A percentile compares a stretch with the other conserved stretches of the same genome.
Evolutionary conservation across 352 stramenopile genomes (phyloP).

Genomic region (Phytophthora sp.): DNA sequence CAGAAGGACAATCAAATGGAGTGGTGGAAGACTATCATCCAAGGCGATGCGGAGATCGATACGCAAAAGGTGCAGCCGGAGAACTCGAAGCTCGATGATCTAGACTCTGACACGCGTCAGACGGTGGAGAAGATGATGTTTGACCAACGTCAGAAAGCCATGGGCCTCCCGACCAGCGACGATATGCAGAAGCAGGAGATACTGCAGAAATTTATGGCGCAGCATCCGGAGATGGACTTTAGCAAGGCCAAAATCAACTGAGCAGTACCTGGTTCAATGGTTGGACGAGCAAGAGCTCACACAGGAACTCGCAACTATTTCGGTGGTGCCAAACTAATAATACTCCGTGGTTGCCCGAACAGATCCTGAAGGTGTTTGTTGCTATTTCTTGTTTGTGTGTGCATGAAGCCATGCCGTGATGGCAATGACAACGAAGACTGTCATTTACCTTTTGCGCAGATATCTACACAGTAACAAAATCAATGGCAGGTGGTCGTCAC

Average conservation of each 20-base stretch:
- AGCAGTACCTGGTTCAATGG: constrained; percentile 4
- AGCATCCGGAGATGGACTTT: constrained; percentile 99
- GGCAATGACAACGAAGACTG: background rate
- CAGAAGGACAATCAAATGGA: constrained; percentile 99
- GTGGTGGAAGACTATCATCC: constrained; percentile 98
- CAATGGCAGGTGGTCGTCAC: constrained; percentile 34
- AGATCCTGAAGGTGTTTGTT: constrained; percentile 21
- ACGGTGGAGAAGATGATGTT: constrained; percentile 99
- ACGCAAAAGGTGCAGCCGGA: constrained; percentile 98
- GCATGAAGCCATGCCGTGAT: background rate
- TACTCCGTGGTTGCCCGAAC: constrained; percentile 18
- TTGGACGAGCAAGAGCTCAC: too few species aligned
- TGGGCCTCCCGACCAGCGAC: constrained; percentile 96
- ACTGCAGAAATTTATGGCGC: constrained; percentile 99
- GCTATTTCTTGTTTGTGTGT: constrained; percentile 21
- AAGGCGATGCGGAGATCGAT: constrained; percentile 97
- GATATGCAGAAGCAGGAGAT: constrained; percentile 98
- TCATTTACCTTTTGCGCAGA: constrained; percentile 20
- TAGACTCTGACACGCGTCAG: constrained; percentile 98
- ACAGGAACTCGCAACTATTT: constrained; percentile 18
- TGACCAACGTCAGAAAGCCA: constrained; percentile 96
- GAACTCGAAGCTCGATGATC: constrained; percentile 97
- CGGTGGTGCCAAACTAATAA: constrained; percentile 21
- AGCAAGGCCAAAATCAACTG: constrained; percentile 98
- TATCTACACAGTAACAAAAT: background rate